phyloP scores from a whole-genome alignment of 2,329 filamentous ascomycete genomes.

The Xylaria sp. region DNA sequence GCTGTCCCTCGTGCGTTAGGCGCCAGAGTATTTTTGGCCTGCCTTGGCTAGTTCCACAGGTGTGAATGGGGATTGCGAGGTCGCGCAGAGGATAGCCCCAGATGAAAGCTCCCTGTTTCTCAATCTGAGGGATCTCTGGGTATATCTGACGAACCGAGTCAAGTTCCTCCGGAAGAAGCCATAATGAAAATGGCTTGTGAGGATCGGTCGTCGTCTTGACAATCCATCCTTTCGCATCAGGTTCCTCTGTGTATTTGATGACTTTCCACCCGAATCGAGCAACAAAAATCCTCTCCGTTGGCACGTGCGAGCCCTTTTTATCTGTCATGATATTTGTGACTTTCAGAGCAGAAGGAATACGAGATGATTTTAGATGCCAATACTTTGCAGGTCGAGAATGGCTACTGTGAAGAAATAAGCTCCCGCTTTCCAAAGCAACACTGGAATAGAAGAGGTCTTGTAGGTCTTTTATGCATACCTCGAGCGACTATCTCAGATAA shows the following conservation, averaged over 20 bases:
- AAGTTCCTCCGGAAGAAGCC: neutral
- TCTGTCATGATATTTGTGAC: neutral
- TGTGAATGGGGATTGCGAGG: neutral
- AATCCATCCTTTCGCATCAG: neutral
- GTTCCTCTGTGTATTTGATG: neutral
- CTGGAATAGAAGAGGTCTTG: neutral
- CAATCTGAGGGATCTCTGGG: neutral
- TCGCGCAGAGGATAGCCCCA: neutral
- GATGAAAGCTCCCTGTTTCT: neutral
- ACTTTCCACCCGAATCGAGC: neutral
- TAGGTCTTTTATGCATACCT: neutral
- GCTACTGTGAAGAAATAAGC: neutral
- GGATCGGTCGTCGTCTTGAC: neutral
- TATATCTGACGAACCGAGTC: neutral
- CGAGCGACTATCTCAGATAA: neutral
- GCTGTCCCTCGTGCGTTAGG: slow-evolving; percentile 10
- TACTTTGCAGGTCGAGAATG: neutral
- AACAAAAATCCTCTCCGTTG: neutral
- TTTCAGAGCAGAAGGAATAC: neutral
- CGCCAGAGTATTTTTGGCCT: slow-evolving; percentile 10
- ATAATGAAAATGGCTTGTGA: neutral
- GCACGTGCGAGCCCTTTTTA: neutral
- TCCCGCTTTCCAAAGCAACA: neutral
- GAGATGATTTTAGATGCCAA: neutral
- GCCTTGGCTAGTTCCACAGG: neutral